Base-by-base conservation (phyloP, 106 monocot species). In the Dioscorea dumetorum region DNA sequence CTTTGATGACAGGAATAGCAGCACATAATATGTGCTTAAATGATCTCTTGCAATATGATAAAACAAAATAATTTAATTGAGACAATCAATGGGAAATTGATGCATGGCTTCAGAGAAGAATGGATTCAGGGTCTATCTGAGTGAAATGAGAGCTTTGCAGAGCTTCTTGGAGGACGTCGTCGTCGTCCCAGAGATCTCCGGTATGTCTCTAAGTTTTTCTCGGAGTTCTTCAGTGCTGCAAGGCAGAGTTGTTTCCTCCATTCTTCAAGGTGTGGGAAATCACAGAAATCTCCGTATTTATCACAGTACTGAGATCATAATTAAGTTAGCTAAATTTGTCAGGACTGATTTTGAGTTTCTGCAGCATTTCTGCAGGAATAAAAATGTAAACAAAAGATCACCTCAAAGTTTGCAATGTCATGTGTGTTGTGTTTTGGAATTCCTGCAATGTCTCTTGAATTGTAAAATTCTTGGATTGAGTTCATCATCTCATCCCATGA, bases 401-500 rank as follows among this genome's bases (percentile, higher is more conserved):
- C 83, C 80, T 84, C 80, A 60, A 81, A 81, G 72, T 73, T 49
- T 48, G 74, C 77, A 53, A 89, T 73, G 22, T 80, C 80, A 75
- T 85, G 90, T 20, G 82, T 80, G 18, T 69, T 58, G 48, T 73
- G 74, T 72, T 78, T 80, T 51, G 82, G 83, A 61, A 81, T 73
- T 56, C 83, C 90, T 33, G 59, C 78, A 8, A 50, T 64, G 23
- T 80, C 83, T 59, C 70, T 81, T 14, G 78, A 71, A 17, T 69
- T 75, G 52, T 81, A 81, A 41, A 78, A 76, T 72, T 86, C 86
- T 18, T 81, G 70, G 23, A 83, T 60, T 17, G 81, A 49, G 17
- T 63, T 70, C 86, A 86, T 81, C 90, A 86, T 86, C 24, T 81
- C 83, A 57, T 90, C 86, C 51, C 24, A 41, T 24, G 90, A 65